Conservation (phyloP, 768 basidiomycete species). For the Tephrocybe sp. region DNA sequence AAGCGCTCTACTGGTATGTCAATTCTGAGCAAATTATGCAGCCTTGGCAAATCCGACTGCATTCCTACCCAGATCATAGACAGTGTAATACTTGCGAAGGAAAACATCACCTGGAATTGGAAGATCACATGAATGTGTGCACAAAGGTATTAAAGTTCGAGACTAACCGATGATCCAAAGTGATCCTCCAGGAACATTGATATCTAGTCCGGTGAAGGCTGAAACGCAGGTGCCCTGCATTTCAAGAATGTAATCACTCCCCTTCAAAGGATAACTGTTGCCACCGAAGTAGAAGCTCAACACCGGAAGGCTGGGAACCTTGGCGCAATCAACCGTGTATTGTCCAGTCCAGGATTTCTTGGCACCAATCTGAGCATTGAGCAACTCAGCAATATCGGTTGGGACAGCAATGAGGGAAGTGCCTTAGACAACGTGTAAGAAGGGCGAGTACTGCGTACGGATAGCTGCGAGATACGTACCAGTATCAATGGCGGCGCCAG, state of each 20-base stretch:
- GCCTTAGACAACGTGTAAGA: constrained; percentile 61
- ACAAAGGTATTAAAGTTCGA: neutral
- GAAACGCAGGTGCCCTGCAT: constrained; percentile 93
- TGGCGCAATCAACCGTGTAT: constrained; percentile 86
- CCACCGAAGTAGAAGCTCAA: constrained; percentile 83
- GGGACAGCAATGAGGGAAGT: constrained; percentile 94
- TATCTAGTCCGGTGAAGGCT: constrained; percentile 88
- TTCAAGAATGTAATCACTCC: constrained; percentile 86
- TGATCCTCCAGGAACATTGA: constrained; percentile 75
- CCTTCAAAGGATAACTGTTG: constrained; percentile 75
- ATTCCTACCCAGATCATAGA: constrained; percentile 75
- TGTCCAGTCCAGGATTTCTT: constrained; percentile 96
- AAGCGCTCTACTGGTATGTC: neutral
- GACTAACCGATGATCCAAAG: constrained; percentile 84
- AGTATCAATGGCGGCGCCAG: constrained; percentile 91
- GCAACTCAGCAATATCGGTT: constrained; percentile 94
- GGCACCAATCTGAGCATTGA: constrained; percentile 94
- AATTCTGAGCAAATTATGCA: constrained; percentile 17
- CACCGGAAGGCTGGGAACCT: constrained; percentile 79
- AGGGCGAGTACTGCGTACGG: neutral
- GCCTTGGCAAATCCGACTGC: constrained; percentile 80
- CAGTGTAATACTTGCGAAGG: constrained; percentile 89
- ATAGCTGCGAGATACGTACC: constrained; percentile 37
- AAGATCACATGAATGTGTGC: constrained; percentile 1
- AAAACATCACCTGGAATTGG: constrained; percentile 72